Conservation (phyloP, 2,329 filamentous ascomycete species). For the Neobulgaria alba region DNA sequence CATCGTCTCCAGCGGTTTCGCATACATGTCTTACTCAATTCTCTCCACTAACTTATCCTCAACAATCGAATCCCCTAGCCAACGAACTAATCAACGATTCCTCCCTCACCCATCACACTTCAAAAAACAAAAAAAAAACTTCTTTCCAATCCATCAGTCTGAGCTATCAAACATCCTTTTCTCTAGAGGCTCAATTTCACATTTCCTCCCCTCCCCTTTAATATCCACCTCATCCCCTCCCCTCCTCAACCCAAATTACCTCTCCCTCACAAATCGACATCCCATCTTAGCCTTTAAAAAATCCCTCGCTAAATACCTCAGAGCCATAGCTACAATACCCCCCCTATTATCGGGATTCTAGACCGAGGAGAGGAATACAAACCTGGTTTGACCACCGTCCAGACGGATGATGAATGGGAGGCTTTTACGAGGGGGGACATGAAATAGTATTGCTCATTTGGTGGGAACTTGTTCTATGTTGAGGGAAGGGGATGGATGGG, state of each 20-base stretch:
- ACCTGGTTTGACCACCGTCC: slow-evolving; percentile 14
- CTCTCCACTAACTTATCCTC: slow-evolving; percentile 30
- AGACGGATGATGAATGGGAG: slow-evolving; percentile 10
- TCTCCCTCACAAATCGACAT: slow-evolving; percentile 42
- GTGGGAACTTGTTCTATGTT: slow-evolving; percentile 20
- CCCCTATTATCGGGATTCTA: no score
- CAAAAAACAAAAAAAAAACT: no score
- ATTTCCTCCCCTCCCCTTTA: slow-evolving; percentile 48
- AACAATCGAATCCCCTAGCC: slow-evolving; percentile 26
- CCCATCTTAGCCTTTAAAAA: slow-evolving; percentile 20
- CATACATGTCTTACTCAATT: slow-evolving; percentile 33
- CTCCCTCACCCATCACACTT: slow-evolving; percentile 28
- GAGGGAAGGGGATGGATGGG: slow-evolving; percentile 9
- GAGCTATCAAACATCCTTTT: slow-evolving; percentile 27
- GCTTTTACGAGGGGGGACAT: slow-evolving; percentile 10
- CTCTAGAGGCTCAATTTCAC: slow-evolving; percentile 43
- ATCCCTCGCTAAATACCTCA: slow-evolving; percentile 11
- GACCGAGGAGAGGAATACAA: slow-evolving; percentile 19
- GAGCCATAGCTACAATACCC: slow-evolving; percentile 11
- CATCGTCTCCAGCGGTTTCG: slow-evolving; percentile 23
- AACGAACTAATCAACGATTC: slow-evolving; percentile 34
- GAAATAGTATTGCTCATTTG: slow-evolving; percentile 14
- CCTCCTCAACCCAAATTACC: slow-evolving; percentile 46
- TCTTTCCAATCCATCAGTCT: slow-evolving; percentile 19
- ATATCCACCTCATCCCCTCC: slow-evolving; percentile 44